Conservation (phyloP, 208 protist species). For the Leishmania gerbilli region DNA sequence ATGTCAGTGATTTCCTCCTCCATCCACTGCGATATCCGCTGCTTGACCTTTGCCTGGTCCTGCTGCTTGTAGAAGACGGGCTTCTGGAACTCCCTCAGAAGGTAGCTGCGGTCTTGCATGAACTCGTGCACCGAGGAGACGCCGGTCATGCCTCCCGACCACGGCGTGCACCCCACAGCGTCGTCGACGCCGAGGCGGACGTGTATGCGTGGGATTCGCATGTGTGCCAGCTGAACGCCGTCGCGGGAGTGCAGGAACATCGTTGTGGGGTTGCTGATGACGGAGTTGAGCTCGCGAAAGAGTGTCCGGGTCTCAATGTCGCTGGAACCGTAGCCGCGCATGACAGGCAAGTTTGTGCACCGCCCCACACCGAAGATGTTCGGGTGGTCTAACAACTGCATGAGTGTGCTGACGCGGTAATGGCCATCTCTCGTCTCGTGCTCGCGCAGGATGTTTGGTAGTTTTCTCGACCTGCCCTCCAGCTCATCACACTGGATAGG, state of each 20-base stretch:
- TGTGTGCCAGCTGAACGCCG: conserved; percentile 50
- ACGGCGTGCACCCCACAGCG: conserved; percentile 78
- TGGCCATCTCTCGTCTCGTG: conserved; percentile 79
- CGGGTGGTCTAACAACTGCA: conserved; percentile 79
- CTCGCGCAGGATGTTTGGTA: conserved; percentile 60
- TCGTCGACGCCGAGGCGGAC: conserved; percentile 75
- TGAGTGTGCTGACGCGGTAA: conserved; percentile 83
- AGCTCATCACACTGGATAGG: conserved; percentile 42
- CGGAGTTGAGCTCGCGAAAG: conserved; percentile 75
- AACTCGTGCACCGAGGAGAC: conserved; percentile 75
- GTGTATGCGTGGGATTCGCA: conserved; percentile 71
- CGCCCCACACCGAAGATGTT: conserved; percentile 78
- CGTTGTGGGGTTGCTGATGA: conserved; percentile 70
- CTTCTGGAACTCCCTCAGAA: conserved; percentile 76
- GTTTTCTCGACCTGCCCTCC: conserved; percentile 11
- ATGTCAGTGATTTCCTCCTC: conserved; percentile 74
- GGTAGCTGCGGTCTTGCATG: conserved; percentile 76
- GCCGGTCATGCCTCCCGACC: conserved; percentile 73
- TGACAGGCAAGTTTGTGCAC: conserved; percentile 75
- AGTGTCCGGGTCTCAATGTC: conserved; percentile 76
- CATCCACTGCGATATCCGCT: conserved; percentile 67
- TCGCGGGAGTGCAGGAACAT: conserved; percentile 67
- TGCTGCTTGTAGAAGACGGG: conserved; percentile 88
- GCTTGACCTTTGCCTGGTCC: conserved; percentile 72
- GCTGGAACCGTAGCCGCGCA: conserved; percentile 68